Base-by-base conservation (phyloP, 2,329 filamentous ascomycete genomes). In the Phyllosticta citriasiana region DNA sequence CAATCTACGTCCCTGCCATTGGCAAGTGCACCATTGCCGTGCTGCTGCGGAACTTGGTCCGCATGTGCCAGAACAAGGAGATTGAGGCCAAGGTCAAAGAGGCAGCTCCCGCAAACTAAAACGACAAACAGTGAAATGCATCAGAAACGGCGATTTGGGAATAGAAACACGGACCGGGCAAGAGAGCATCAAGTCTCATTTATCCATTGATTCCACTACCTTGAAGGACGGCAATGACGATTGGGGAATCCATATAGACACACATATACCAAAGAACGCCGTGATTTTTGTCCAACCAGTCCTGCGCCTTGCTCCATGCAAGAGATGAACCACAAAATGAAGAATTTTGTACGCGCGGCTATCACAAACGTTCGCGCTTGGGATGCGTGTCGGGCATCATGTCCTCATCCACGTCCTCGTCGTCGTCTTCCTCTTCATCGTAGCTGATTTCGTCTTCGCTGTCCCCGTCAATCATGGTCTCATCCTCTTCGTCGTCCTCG, bases 21-120 rank as follows among this genome's bases (percentile, higher is more conserved):
- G 94, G 94, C 68, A 99, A 97, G 79, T 93, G 97, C 55, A 99
- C 94, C 0, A 97, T 97, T 72, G 89, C 93, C 16, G 87, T 97
- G 35, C 77, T 99, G 62, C 78, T 97, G 69, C 82, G 94, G 61
- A 99, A 99, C 71, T 77, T 97, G 40, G 81, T 97, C 71, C 76
- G 77, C 50, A 74, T 80, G 55, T 72, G 76, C 22, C 76, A 79
- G 63, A 77, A 77, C 66, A 73, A 69, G 57, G 70, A 71, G 51
- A 70, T 73, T 26, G 70, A 58, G 53, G 19, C 55, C 22, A 33
- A 62, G 52, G 33, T 24, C 9, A 58, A 58, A 68, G 40, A 47
- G 40, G 67, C 67, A 14, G 66, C 63, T 9, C 60, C 59, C 8
- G 55, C 63, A 8, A 59, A 64, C 6, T 65, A 67, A 53, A 67